Evolutionary conservation across 805 yeast species (phyloP).

Genomic region (Ogataea nakhonphanomensis): DNA sequence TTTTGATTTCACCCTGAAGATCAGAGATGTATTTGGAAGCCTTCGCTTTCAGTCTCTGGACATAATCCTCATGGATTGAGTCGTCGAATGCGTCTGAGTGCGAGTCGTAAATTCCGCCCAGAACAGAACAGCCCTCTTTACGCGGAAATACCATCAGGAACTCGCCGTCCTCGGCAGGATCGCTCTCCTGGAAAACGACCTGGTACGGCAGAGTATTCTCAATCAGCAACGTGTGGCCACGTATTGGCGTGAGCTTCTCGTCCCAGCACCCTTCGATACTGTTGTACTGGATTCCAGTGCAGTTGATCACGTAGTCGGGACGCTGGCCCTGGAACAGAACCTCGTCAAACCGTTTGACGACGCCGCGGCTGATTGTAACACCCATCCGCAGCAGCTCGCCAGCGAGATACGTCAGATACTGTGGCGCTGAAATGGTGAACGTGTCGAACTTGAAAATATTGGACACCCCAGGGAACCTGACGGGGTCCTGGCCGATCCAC

Average conservation of each 20-base stretch:
- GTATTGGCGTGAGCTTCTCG: conserved; percentile 42
- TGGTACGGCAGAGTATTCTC: conserved; percentile 42
- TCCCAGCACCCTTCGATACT: conserved; percentile 50
- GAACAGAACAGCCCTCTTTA: conserved; percentile 61
- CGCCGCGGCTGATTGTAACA: conserved; percentile 41
- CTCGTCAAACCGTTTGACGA: conserved; percentile 42
- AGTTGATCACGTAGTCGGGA: conserved; percentile 49
- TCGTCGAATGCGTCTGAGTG: conserved; percentile 22
- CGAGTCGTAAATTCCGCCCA: conserved; percentile 49
- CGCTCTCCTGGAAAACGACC: conserved; percentile 31
- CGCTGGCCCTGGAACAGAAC: conserved; percentile 19
- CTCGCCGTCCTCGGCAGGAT: conserved; percentile 40
- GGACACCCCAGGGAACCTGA: conserved; percentile 35
- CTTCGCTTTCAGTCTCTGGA: conserved; percentile 40
- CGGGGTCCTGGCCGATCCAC: conserved; percentile 27
- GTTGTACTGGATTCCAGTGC: conserved; percentile 51
- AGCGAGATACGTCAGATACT: conserved; percentile 52
- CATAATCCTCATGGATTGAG: conserved; percentile 46
- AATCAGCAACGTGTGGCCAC: conserved; percentile 58
- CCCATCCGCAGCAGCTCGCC: conserved; percentile 44
- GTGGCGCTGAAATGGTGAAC: conserved; percentile 55
- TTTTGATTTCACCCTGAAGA: conserved; percentile 40
- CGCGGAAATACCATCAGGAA: conserved; percentile 60
- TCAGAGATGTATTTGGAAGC: conserved; percentile 53
- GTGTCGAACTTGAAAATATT: conserved; percentile 43